Conservation (phyloP, 306 rosid species). For the Prunus davidiana region DNA sequence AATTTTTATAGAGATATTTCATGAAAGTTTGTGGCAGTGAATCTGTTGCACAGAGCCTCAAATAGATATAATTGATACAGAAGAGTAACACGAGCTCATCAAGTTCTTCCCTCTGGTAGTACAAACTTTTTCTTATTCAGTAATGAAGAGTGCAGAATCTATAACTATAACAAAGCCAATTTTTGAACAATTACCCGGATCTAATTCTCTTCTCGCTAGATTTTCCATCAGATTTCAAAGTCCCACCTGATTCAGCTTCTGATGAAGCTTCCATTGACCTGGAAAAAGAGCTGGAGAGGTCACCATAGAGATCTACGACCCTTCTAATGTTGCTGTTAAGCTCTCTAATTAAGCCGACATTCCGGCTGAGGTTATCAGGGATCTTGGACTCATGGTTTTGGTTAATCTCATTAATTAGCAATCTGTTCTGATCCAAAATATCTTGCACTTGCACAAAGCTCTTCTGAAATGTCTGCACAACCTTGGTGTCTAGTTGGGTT, state of each 20-base stretch:
- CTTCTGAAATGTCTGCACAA: constrained; percentile 73
- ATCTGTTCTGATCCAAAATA: constrained; percentile 79
- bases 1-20: constrained; percentile 22
- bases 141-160: constrained; percentile 25
- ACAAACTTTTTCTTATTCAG: constrained; percentile 34
- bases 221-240: constrained; percentile 73
- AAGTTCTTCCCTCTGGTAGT: constrained; percentile 20
- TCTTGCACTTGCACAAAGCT: constrained; percentile 87
- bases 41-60: constrained; percentile 25
- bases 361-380: constrained; percentile 70
- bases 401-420: constrained; percentile 84
- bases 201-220: constrained; percentile 72
- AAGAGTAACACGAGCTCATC: constrained; percentile 32
- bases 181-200: constrained; percentile 45
- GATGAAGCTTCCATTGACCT: constrained; percentile 76
- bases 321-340: constrained; percentile 86
- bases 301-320: constrained; percentile 91
- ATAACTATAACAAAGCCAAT: constrained; percentile 23
- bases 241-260: constrained; percentile 76
- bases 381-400: constrained; percentile 80
- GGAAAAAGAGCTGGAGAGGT: constrained; percentile 65
- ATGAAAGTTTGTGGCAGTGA: constrained; percentile 20
- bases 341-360: constrained; percentile 80
- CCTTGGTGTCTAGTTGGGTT: constrained; percentile 58
- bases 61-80: constrained; percentile 26